Evolutionary conservation across 805 yeast species (phyloP).

Genomic region (Cyberlindnera bimundalis): DNA sequence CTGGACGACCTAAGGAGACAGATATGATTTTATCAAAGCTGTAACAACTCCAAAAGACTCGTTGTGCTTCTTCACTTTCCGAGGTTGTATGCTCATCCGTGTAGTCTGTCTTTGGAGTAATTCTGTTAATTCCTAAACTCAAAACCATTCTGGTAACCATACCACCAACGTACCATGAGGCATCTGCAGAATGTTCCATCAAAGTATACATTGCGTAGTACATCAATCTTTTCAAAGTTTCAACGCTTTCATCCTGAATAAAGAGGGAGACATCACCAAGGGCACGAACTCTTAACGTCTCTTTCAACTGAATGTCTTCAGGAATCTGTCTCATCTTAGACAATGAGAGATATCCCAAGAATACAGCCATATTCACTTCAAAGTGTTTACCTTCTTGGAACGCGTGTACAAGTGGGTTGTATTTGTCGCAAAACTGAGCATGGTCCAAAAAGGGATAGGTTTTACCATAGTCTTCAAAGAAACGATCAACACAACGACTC

Average conservation of each 20-base stretch:
- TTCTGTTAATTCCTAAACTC: constrained; percentile 44
- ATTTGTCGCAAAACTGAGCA: constrained; percentile 26
- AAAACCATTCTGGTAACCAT: constrained; percentile 41
- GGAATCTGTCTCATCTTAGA: constrained; percentile 38
- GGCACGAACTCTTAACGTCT: constrained; percentile 39
- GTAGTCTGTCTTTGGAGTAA: constrained; percentile 5
- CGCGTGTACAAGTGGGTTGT: constrained; percentile 2
- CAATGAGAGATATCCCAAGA: constrained; percentile 51
- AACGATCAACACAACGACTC: constrained; percentile 18
- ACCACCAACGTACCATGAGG: constrained; percentile 53
- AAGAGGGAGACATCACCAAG: constrained; percentile 37
- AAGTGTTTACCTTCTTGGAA: constrained; percentile 33
- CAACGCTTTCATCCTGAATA: constrained; percentile 37
- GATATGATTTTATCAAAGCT: constrained; percentile 47
- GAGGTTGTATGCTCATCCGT: constrained; percentile 22
- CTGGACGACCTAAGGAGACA: constrained; percentile 46
- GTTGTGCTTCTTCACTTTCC: constrained; percentile 29
- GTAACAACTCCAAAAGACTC: constrained; percentile 50
- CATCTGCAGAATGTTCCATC: constrained; percentile 46
- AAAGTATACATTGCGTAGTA: constrained; percentile 48
- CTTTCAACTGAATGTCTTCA: constrained; percentile 36
- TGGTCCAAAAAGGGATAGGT: constrained; percentile 15
- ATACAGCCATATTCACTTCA: constrained; percentile 49
- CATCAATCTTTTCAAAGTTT: constrained; percentile 39
- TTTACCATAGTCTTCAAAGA: constrained; percentile 30